Evolutionary conservation across 1,284 basidiomycete species (phyloP).

Genomic region (Papiliotrema nemorosa): DNA sequence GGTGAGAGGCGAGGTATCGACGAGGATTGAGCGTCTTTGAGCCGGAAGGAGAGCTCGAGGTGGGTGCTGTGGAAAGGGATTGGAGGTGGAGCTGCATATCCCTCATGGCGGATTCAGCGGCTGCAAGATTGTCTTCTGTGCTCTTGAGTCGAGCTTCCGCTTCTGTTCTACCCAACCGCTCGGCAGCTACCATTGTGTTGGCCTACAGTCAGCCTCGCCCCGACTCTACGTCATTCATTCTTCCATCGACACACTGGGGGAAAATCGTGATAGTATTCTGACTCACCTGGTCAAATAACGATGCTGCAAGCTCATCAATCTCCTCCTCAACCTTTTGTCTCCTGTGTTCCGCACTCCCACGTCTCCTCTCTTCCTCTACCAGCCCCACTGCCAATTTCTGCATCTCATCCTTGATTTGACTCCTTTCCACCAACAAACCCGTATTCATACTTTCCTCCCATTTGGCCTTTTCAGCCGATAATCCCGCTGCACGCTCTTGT

Average conservation of each 20-base stretch:
- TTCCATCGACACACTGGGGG: too few relatives aligned
- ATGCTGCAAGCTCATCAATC: conserved; percentile 87
- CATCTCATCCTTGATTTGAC: conserved; percentile 85
- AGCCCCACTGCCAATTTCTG: conserved; percentile 90
- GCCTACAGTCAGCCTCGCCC: conserved; percentile 53
- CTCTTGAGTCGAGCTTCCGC: conserved; percentile 79
- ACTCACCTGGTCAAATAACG: conserved; percentile 64
- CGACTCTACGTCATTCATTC: background rate
- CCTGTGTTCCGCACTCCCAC: conserved; percentile 84
- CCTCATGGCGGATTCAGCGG: conserved; percentile 79
- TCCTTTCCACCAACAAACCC: conserved; percentile 86
- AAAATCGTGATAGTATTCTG: too few relatives aligned
- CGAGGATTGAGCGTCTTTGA: conserved; percentile 8
- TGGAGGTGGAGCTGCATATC: conserved; percentile 84
- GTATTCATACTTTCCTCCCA: conserved; percentile 57
- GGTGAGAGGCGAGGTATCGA: conserved; percentile 62
- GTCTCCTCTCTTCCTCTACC: conserved; percentile 85
- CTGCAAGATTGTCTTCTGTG: conserved; percentile 73
- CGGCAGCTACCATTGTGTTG: conserved; percentile 90
- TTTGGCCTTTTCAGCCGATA: conserved; percentile 54
- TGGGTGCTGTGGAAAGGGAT: conserved; percentile 49
- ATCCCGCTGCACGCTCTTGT: conserved; percentile 68
- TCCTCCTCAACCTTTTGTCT: conserved; percentile 76
- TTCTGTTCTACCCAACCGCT: conserved; percentile 66
- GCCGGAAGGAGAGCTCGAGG: conserved; percentile 6